These are phyloP conservation scores for Heliamphora pulchella DNA, from an alignment of 179 eudicot genomes.

Conservation along the genomic window DNA sequence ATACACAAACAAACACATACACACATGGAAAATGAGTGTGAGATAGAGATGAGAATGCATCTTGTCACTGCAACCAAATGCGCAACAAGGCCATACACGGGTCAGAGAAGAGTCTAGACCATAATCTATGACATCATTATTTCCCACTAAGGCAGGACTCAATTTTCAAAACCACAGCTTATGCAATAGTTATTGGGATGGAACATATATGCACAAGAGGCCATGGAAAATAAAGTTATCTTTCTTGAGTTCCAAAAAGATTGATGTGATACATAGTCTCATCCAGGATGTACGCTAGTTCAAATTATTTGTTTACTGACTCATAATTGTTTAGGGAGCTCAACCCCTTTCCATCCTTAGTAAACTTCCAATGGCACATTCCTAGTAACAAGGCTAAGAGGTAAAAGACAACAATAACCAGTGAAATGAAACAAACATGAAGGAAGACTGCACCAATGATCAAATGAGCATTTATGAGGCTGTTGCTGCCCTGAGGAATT, in stretches of 20 bases:
- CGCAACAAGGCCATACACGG: background rate
- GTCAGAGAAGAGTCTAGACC: background rate
- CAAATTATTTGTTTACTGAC: background rate
- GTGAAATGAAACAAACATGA: background rate
- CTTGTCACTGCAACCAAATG: background rate
- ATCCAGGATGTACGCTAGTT: slow-evolving; percentile 3
- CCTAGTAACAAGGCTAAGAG: background rate
- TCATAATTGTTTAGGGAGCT: background rate
- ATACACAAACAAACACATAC: background rate
- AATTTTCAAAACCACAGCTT: background rate
- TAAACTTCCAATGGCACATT: background rate
- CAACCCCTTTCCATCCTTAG: background rate
- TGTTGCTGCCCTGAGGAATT: background rate
- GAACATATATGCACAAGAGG: background rate
- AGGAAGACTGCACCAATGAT: background rate
- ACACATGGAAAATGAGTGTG: background rate
- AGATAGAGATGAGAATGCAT: slow-evolving; percentile 15
- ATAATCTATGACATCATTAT: background rate
- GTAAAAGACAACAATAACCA: background rate
- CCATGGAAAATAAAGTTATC: background rate
- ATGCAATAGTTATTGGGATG: background rate
- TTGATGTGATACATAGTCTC: background rate
- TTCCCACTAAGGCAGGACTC: background rate
- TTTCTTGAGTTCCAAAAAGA: background rate
- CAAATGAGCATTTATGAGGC: background rate